Evolutionary conservation across 2,329 filamentous ascomycete species (phyloP).

Genomic region (Cordyceps javanica): DNA sequence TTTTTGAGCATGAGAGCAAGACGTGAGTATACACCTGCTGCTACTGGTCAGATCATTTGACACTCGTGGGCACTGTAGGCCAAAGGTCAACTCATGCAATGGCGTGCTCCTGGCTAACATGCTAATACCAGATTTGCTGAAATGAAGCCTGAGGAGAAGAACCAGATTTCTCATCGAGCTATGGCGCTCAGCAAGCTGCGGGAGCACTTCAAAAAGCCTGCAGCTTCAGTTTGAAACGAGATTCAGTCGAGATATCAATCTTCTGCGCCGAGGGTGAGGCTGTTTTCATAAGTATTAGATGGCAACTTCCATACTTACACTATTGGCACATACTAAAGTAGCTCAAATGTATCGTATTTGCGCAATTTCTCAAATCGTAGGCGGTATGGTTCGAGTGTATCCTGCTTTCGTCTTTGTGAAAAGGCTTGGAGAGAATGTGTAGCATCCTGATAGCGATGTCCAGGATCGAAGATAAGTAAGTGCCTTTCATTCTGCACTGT

Average conservation of each 20-base stretch:
- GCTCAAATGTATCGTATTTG: conserved; percentile 71
- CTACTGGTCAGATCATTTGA: too few relatives aligned
- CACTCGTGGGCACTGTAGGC: too few relatives aligned
- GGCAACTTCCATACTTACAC: not conserved
- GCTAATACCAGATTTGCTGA: conserved; percentile 67
- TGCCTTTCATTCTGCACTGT: conserved; percentile 57
- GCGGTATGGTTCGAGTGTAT: conserved; percentile 65
- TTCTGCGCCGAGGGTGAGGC: not conserved
- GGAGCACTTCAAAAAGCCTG: conserved; percentile 60
- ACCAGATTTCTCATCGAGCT: conserved; percentile 84
- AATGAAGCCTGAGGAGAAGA: conserved; percentile 86
- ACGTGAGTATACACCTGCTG: conserved; percentile 48
- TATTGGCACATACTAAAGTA: conserved; percentile 55
- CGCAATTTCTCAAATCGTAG: conserved; percentile 61
- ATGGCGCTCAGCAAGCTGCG: conserved; percentile 84
- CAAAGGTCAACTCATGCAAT: too few relatives aligned
- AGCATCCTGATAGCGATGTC: conserved; percentile 60
- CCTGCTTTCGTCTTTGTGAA: not conserved
- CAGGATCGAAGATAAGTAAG: conserved; percentile 83
- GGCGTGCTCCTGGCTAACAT: not conserved
- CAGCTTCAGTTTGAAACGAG: not conserved
- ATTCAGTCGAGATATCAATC: not conserved
- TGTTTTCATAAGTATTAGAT: not conserved
- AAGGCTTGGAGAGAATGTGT: conserved; percentile 21
- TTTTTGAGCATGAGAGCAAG: conserved; percentile 88